Evolutionary conservation across 164 flowering plant species (phyloP), one percentile per base, ranked within the genome.

Genomic region (Magnolia officinalis): DNA sequence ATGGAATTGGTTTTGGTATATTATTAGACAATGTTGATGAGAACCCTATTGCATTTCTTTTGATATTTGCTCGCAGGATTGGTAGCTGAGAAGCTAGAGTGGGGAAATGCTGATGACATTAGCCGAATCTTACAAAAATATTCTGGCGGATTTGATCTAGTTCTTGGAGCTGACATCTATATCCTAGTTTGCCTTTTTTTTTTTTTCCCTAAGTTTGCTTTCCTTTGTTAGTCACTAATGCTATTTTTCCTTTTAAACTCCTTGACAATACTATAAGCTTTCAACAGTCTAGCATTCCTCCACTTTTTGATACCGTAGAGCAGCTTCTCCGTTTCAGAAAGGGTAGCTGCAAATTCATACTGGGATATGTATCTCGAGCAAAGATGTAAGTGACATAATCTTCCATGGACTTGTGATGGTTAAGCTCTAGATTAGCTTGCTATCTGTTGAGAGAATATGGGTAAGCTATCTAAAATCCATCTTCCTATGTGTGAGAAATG

Each of bases 151-250:
- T 96, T 93, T 82, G 99, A 93, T 87, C 85, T 96, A n/a, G 73
- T 96, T 82, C 92, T 96, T 78, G 96, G 99, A 79, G 99, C 99
- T 82, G 99, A 96, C 82, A 96, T 93, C 26, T 96, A 92, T 96
- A 95, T 93, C 99, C 96, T 82, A n/a, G 7, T 71, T 78, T 55
- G 10, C 63, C 11, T 58, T 55, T 1, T 26, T 26, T 26, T 26
- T 26, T 26, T 63, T 66, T 61, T 68, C 19, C 18, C 45, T 51
- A 67, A 18, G 1, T 50, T 65, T 11, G 24, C 13, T 63, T 6
- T 29, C 67, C 8, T 75, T 45, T 24, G 24, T 21, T 26, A 61
- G 51, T 72, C 51, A 31, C 18, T 26, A 49, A 6, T 50, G 24
- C 18, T 49, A 64, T 67, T 24, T 29, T 21, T 50, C 50, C 50